A percentile compares a stretch with the other conserved stretches of the same genome.
These are phyloP conservation scores for Arabidopsis thaliana DNA, from an alignment of 345 rosid species.

Conservation along the genomic window DNA sequence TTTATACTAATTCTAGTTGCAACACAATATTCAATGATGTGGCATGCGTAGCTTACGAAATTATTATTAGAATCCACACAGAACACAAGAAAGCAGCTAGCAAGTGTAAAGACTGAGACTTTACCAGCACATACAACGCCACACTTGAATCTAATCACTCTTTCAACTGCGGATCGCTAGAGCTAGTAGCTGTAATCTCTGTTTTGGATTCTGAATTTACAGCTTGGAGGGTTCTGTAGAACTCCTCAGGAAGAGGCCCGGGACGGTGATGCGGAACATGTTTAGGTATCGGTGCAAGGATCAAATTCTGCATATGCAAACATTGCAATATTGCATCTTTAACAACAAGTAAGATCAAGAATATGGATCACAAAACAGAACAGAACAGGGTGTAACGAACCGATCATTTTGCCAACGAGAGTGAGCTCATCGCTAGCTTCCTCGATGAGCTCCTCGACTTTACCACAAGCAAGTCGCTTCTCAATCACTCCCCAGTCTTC, in stretches of 20 bases:
- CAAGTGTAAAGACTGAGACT: not conserved
- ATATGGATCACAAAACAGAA: not conserved
- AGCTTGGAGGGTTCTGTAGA: slow-evolving; percentile 67
- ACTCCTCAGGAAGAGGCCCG: slow-evolving; percentile 86
- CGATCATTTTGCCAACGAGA: slow-evolving; percentile 78
- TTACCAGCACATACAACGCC: not conserved
- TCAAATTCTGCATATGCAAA: slow-evolving; percentile 71
- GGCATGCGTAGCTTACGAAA: not conserved
- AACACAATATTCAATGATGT: not conserved
- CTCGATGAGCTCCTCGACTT: slow-evolving; percentile 93
- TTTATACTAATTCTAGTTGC: not conserved
- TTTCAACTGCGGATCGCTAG: slow-evolving; percentile 51
- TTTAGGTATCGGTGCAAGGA: slow-evolving; percentile 84
- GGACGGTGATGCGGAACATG: slow-evolving; percentile 86
- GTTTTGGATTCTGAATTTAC: slow-evolving; percentile 24
- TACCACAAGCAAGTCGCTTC: slow-evolving; percentile 79
- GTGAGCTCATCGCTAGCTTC: slow-evolving; percentile 88
- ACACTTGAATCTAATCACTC: slow-evolving; percentile 48
- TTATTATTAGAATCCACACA: not conserved
- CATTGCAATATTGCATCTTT: not conserved
- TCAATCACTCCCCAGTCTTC: slow-evolving; percentile 79
- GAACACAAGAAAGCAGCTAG: slow-evolving; percentile 3
- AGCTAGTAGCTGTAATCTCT: slow-evolving; percentile 43
- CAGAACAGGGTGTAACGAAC: slow-evolving; percentile 45
- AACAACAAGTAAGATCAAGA: no score